Conservation (phyloP, 495 filamentous ascomycete genomes). For the Neurospora sp. region DNA sequence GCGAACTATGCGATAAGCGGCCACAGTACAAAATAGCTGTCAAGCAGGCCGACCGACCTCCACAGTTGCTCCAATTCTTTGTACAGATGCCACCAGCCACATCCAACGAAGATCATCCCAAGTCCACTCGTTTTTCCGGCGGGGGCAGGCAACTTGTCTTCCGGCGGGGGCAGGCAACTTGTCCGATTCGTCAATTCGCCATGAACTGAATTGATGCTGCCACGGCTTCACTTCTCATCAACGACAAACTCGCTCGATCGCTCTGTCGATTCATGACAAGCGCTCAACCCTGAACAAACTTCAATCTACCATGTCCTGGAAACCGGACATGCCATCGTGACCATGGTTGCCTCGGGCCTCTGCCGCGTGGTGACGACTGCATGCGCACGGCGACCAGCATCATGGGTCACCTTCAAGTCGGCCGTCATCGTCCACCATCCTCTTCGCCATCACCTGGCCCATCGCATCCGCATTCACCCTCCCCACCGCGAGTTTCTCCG, state of each 20-base stretch:
- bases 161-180: background rate
- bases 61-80: background rate
- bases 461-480: background rate
- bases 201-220: background rate
- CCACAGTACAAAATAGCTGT: accelerated
- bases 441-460: background rate
- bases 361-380: background rate
- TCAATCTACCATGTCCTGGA: background rate
- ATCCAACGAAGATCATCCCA: background rate
- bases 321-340: background rate
- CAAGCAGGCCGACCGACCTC: background rate
- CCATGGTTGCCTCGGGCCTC: background rate
- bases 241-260: background rate
- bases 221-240: background rate
- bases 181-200: background rate
- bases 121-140: background rate
- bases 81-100: background rate
- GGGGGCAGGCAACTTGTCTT: background rate
- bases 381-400: background rate
- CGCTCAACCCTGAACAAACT: background rate
- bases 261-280: background rate
- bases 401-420: background rate
- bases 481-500: background rate
- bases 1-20: background rate
- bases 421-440: background rate